These are phyloP conservation scores for Daldinia caldariorum DNA, from an alignment of 495 filamentous ascomycete species.

Conservation along the genomic window DNA sequence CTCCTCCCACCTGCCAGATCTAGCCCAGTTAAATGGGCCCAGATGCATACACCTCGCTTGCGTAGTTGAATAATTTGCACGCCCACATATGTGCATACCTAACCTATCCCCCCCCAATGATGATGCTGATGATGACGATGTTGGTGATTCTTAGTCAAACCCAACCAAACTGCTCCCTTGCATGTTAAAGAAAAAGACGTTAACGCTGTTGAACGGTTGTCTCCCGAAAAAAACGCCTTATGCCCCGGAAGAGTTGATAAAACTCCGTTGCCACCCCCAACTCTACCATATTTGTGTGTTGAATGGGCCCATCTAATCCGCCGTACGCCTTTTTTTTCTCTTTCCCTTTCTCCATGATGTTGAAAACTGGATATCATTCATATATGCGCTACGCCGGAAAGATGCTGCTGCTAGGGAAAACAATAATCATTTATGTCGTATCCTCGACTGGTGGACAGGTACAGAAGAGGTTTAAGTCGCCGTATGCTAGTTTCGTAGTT, in stretches of 20 bases:
- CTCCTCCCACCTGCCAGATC: not conserved
- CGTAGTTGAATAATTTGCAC: slow-evolving; percentile 39
- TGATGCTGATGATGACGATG: slow-evolving; percentile 4
- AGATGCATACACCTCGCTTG: not conserved
- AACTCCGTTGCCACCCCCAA: slow-evolving; percentile 31
- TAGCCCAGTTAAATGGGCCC: slow-evolving; percentile 38
- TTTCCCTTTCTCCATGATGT: slow-evolving; percentile 40
- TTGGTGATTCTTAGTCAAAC: not conserved
- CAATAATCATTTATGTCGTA: slow-evolving; percentile 48
- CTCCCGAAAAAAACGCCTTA: slow-evolving; percentile 27
- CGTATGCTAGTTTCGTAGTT: slow-evolving; percentile 70
- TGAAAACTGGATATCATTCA: slow-evolving; percentile 43
- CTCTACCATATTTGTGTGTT: slow-evolving; percentile 28
- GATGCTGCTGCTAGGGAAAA: slow-evolving; percentile 11
- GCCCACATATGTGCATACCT: not conserved
- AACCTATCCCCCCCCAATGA: slow-evolving; percentile 6
- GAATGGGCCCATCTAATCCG: slow-evolving; percentile 30
- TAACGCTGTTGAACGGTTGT: slow-evolving; percentile 33
- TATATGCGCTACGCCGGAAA: slow-evolving; percentile 25
- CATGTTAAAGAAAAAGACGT: not conserved
- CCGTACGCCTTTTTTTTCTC: slow-evolving; percentile 40
- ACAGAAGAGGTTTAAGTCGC: slow-evolving; percentile 94
- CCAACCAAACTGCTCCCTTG: not conserved
- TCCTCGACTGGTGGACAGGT: slow-evolving; percentile 89
- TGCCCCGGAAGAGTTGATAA: slow-evolving; percentile 36